phyloP scores from a whole-genome alignment of 306 rosid species.

The Macrotyloma uniflorum region DNA sequence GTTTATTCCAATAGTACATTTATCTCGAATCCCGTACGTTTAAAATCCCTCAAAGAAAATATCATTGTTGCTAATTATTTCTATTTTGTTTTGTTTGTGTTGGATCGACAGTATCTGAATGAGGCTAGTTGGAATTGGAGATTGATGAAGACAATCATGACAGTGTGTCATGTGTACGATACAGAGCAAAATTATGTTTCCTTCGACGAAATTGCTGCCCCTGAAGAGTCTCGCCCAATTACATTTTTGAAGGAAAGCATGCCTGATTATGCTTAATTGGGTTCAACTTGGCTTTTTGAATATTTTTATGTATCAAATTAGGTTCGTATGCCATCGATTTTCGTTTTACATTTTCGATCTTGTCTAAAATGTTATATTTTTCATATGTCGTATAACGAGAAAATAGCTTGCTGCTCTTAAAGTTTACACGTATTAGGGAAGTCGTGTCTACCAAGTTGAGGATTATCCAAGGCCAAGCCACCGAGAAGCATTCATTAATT shows the following conservation, averaged over 20 bases:
- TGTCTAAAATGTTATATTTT: constrained; percentile 32
- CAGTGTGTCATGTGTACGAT: constrained; percentile 85
- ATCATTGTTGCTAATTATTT: constrained; percentile 13
- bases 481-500: constrained; percentile 37
- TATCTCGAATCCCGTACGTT: neutral
- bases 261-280: constrained; percentile 83
- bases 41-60: neutral
- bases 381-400: constrained; percentile 32
- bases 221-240: constrained; percentile 77
- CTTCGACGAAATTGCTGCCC: constrained; percentile 73
- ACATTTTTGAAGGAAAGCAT: constrained; percentile 71
- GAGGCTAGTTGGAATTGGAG: constrained; percentile 96
- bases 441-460: constrained; percentile 33
- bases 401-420: constrained; percentile 45
- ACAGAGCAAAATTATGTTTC: constrained; percentile 71
- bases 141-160: constrained; percentile 91
- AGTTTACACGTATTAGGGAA: constrained; percentile 23
- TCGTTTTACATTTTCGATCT: constrained; percentile 7
- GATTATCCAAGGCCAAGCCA: constrained; percentile 40
- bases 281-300: constrained; percentile 38
- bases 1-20: constrained; percentile 11
- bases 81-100: constrained; percentile 32
- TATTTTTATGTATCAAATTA: constrained; percentile 43
- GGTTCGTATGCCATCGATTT: constrained; percentile 48
- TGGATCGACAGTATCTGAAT: constrained; percentile 65